Evolutionary conservation across 768 basidiomycete genomes (phyloP).

Genomic region (Tubosaeta brunneosetosa): DNA sequence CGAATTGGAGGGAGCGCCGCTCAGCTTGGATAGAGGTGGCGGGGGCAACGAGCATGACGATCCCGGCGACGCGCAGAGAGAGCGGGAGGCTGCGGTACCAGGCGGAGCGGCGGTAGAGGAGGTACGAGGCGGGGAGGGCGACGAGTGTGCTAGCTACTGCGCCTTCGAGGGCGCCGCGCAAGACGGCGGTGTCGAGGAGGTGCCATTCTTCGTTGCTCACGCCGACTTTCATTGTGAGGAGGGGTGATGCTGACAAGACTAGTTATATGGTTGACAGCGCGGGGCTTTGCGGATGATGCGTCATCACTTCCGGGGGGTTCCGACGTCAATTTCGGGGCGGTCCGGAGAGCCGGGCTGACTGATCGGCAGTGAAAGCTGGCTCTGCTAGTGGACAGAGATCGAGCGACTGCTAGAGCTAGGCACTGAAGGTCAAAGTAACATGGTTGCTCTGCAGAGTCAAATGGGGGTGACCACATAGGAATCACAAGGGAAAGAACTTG

Average conservation of each 20-base stretch:
- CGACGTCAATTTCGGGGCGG: too few species aligned
- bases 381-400: too few species aligned
- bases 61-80: slow-evolving; percentile 64
- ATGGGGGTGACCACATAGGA: too few species aligned
- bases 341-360: too few species aligned
- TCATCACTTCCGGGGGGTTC: too few species aligned
- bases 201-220: slow-evolving; percentile 44
- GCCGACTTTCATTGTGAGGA: slow-evolving; percentile 26
- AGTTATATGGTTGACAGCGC: not conserved
- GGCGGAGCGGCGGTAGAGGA: slow-evolving; percentile 47
- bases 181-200: slow-evolving; percentile 50
- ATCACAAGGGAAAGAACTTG: too few species aligned
- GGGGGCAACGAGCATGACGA: slow-evolving; percentile 65
- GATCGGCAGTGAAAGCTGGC: too few species aligned
- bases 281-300: not conserved
- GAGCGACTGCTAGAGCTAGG: too few species aligned
- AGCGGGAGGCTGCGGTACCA: slow-evolving; percentile 63
- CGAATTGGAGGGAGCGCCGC: slow-evolving; percentile 59
- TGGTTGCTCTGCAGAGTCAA: too few species aligned
- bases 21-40: slow-evolving; percentile 70
- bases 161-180: slow-evolving; percentile 64
- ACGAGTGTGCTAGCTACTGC: slow-evolving; percentile 39
- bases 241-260: not conserved
- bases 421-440: too few species aligned
- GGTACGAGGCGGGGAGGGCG: slow-evolving; percentile 46